Conservation (phyloP, 2,329 filamentous ascomycete species). For the Alternaria ventricosa region DNA sequence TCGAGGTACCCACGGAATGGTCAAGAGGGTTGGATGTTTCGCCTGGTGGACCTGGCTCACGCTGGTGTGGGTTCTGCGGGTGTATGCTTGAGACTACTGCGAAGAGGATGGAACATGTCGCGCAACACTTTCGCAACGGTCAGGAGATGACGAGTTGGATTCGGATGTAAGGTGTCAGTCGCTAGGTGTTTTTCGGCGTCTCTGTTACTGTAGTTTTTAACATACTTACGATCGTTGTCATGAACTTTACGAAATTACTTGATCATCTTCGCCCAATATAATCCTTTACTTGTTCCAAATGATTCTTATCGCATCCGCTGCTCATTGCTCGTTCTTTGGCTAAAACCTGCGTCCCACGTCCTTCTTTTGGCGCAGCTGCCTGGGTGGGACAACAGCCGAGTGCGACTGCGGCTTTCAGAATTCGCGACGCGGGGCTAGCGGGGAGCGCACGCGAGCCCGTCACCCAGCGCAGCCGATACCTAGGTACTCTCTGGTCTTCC, state of each 20-base stretch:
- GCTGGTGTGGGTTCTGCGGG: conserved; percentile 28
- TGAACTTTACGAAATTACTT: neutral
- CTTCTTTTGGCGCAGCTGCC: neutral
- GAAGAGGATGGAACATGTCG: conserved; percentile 20
- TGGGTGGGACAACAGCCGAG: neutral
- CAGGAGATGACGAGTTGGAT: conserved; percentile 11
- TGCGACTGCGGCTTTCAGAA: neutral
- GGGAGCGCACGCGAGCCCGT: neutral
- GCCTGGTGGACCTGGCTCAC: conserved; percentile 1
- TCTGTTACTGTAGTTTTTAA: neutral
- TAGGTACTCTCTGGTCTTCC: neutral
- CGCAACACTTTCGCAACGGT: conserved; percentile 16
- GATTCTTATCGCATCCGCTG: accelerated
- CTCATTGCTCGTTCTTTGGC: accelerated
- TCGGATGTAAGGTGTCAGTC: too few relatives aligned
- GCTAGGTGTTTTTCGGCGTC: neutral
- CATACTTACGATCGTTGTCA: neutral
- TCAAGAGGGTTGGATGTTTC: neutral
- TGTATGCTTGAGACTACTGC: neutral
- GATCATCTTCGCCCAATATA: accelerated
- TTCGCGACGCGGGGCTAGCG: neutral
- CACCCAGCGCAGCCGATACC: neutral
- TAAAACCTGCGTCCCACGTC: neutral
- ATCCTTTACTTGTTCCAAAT: accelerated
- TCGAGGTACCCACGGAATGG: conserved; percentile 14